These are phyloP conservation scores for Incumbomyces lentus DNA, from an alignment of 2,329 filamentous ascomycete species.

Conservation along the genomic window DNA sequence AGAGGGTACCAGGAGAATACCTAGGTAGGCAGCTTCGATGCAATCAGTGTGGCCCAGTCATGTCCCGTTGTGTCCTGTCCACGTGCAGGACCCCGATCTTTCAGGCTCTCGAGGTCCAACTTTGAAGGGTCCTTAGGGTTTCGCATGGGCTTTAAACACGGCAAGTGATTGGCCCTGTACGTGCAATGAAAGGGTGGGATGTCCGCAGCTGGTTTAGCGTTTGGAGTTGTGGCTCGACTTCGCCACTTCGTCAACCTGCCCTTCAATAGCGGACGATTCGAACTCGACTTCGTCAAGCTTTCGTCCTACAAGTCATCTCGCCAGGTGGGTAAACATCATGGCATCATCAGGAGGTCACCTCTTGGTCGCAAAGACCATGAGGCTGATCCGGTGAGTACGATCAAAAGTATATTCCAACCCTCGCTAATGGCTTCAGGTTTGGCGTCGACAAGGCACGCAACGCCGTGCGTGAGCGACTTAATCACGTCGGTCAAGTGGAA, in stretches of 20 bases:
- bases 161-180: no score
- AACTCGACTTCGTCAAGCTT: background rate
- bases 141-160: no score
- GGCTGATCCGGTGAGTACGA: slow-evolving; percentile 34
- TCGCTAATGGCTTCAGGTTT: slow-evolving; percentile 26
- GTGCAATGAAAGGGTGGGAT: no score
- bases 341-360: slow-evolving; percentile 40
- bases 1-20: no score
- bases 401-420: background rate
- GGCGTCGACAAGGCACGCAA: slow-evolving; percentile 38
- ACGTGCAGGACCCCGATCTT: no score
- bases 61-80: no score
- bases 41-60: no score
- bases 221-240: no score
- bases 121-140: no score
- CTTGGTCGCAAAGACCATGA: slow-evolving; percentile 40
- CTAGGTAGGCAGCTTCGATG: no score
- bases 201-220: no score
- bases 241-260: background rate
- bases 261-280: background rate
- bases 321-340: slow-evolving; percentile 28
- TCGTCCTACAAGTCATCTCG: background rate
- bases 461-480: slow-evolving; percentile 32
- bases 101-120: no score
- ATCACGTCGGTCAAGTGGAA: slow-evolving; percentile 24